Percentiles rank a stretch among this genome's conserved stretches.
phyloP scores from a whole-genome alignment of 2,329 filamentous ascomycete genomes.

The Emericellopsis cladophorae region DNA sequence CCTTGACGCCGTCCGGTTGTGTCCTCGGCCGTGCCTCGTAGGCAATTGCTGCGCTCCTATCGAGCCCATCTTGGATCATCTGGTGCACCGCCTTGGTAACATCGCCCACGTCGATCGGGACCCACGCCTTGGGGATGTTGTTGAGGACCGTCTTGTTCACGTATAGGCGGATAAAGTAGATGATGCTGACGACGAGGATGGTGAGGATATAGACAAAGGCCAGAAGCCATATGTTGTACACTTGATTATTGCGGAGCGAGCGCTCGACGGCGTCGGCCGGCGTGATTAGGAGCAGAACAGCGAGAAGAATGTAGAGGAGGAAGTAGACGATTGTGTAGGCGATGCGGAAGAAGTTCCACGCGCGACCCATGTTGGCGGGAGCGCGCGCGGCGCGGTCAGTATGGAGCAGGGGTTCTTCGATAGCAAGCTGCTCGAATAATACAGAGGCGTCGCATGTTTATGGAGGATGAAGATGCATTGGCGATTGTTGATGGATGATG shows the following conservation, averaged over 20 bases:
- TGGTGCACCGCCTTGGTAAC: slow-evolving; percentile 61
- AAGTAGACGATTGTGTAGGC: slow-evolving; percentile 73
- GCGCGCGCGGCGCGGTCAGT: too few relatives aligned
- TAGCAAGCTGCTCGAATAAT: too few relatives aligned
- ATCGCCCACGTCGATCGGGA: slow-evolving; percentile 78
- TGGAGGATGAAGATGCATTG: too few relatives aligned
- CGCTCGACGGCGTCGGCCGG: slow-evolving; percentile 74
- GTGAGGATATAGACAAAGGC: slow-evolving; percentile 64
- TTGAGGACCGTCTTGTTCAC: slow-evolving; percentile 69
- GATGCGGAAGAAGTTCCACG: slow-evolving; percentile 56
- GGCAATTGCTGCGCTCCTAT: slow-evolving; percentile 67
- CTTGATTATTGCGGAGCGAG: slow-evolving; percentile 50
- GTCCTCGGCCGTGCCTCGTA: slow-evolving; percentile 41
- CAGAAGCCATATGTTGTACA: slow-evolving; percentile 76
- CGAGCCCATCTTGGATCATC: slow-evolving; percentile 61
- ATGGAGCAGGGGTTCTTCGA: too few relatives aligned
- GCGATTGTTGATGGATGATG: too few relatives aligned
- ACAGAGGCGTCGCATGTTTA: too few relatives aligned
- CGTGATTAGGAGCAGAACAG: slow-evolving; percentile 64
- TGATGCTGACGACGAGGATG: slow-evolving; percentile 53
- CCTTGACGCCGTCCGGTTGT: slow-evolving; percentile 7
- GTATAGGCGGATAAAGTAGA: slow-evolving; percentile 78
- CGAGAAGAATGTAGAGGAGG: slow-evolving; percentile 59
- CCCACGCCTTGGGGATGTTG: slow-evolving; percentile 75
- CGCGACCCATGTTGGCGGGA: slow-evolving; percentile 19